Conservation (phyloP, 495 filamentous ascomycete species). For the Xylaria longipes region DNA sequence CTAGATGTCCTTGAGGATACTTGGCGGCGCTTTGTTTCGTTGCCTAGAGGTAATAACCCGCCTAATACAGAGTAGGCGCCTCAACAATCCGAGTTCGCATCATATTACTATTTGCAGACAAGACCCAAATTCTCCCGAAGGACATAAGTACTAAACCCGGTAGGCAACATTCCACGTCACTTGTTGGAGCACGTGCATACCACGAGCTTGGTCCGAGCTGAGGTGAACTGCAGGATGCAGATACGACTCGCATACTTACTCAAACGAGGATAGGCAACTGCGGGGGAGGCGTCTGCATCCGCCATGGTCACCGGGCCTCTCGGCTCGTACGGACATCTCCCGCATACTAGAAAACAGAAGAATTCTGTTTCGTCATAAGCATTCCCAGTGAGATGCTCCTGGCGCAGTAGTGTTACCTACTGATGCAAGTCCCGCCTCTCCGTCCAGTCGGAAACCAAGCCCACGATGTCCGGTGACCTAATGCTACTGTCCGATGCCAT, state of each 20-base stretch:
- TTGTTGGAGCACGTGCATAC: background rate
- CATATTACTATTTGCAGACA: background rate
- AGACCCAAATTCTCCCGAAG: background rate
- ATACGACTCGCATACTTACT: background rate
- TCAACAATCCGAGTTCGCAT: background rate
- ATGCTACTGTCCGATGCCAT: background rate
- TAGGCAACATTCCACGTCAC: background rate
- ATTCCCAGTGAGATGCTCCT: background rate
- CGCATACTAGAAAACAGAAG: background rate
- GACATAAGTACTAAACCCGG: background rate
- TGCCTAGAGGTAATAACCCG: background rate
- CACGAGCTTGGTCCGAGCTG: background rate
- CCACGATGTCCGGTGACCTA: background rate
- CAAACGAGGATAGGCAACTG: constrained; percentile 5
- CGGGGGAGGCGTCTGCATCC: constrained; percentile 2
- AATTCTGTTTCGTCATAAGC: background rate
- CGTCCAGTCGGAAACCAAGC: background rate
- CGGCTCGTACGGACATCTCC: background rate
- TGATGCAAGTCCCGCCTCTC: constrained; percentile 6
- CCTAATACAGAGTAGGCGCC: too few species aligned
- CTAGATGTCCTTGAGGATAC: background rate
- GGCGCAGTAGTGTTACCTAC: constrained; percentile 5
- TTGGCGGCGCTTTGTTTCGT: background rate
- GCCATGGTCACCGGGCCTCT: background rate
- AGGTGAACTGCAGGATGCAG: background rate